A percentile compares a stretch with the other conserved stretches of the same genome.
Conservation (phyloP, 441 rosid species). For the Pelargonium myrrhifolium region DNA sequence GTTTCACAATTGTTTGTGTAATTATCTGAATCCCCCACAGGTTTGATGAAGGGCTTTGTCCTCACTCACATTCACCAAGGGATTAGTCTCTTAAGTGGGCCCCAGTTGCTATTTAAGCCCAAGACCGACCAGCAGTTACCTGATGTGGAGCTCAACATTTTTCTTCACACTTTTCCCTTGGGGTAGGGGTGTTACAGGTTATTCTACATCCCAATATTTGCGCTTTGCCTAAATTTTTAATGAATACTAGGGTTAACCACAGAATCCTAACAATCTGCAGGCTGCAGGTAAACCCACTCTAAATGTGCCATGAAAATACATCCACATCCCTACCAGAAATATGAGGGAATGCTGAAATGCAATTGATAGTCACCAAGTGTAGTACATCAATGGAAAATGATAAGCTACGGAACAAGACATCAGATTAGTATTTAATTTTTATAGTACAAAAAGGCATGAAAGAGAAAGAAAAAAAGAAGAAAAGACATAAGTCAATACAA, state of each 20-base stretch:
- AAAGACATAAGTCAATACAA: background rate
- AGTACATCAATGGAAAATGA: background rate
- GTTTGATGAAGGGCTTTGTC: too few relatives aligned
- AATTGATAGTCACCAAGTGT: slow-evolving; percentile 1
- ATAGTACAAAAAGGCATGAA: background rate
- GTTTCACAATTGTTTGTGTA: too few relatives aligned
- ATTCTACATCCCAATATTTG: too few relatives aligned
- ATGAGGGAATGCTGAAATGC: background rate
- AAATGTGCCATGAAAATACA: background rate
- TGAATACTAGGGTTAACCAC: background rate
- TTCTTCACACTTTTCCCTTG: too few relatives aligned
- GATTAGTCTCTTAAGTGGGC: too few relatives aligned
- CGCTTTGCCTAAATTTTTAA: background rate
- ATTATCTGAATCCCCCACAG: too few relatives aligned
- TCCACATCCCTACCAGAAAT: background rate
- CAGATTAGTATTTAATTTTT: background rate
- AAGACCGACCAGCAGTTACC: too few relatives aligned
- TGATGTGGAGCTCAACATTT: too few relatives aligned
- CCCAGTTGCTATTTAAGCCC: too few relatives aligned
- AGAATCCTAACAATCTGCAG: background rate
- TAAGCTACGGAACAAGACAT: background rate
- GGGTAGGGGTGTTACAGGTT: too few relatives aligned
- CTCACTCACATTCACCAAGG: too few relatives aligned
- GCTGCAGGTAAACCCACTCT: too few relatives aligned
- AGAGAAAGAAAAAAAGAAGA: background rate